These are phyloP conservation scores for Neopestalotiopsis rosae DNA, from an alignment of 2,329 filamentous ascomycete species.

Conservation along the genomic window DNA sequence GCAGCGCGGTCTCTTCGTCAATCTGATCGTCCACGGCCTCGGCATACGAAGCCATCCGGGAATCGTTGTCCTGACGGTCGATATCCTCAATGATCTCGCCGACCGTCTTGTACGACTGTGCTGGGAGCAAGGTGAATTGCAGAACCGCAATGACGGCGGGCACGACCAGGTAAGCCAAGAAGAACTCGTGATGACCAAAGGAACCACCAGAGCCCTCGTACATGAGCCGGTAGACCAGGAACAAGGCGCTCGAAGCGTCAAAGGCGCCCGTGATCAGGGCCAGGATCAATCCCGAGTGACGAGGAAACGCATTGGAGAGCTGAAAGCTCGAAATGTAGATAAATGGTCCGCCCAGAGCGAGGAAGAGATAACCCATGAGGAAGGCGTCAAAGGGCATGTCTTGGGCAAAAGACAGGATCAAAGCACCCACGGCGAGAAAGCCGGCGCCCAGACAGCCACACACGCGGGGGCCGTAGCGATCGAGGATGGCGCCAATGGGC, in stretches of 20 bases:
- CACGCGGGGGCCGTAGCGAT: conserved; percentile 79
- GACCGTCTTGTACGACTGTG: conserved; percentile 81
- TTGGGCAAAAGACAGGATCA: conserved; percentile 73
- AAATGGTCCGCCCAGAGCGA: conserved; percentile 81
- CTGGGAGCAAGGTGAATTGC: conserved; percentile 76
- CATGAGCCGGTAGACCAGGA: conserved; percentile 74
- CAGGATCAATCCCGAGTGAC: conserved; percentile 77
- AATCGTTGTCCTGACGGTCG: conserved; percentile 53
- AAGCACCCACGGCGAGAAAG: conserved; percentile 71
- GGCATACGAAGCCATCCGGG: conserved; percentile 34
- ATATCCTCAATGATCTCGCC: conserved; percentile 81
- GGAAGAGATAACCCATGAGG: conserved; percentile 74
- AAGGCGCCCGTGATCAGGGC: conserved; percentile 83
- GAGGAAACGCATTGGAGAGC: conserved; percentile 82
- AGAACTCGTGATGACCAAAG: conserved; percentile 72
- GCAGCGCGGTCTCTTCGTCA: conserved; percentile 60
- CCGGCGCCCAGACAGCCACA: conserved; percentile 74
- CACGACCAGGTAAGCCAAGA: conserved; percentile 73
- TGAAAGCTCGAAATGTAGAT: conserved; percentile 86
- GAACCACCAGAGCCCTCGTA: conserved; percentile 62
- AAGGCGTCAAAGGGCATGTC: conserved; percentile 75
- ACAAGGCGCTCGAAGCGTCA: conserved; percentile 80
- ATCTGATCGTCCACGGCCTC: conserved; percentile 58
- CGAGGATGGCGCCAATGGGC: conserved; percentile 83
- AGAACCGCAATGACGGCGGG: conserved; percentile 69